Percentiles rank a stretch among this genome's conserved stretches.
Evolutionary conservation across 352 stramenopile genomes (phyloP).

Genomic region (Pythium phragmiticola): DNA sequence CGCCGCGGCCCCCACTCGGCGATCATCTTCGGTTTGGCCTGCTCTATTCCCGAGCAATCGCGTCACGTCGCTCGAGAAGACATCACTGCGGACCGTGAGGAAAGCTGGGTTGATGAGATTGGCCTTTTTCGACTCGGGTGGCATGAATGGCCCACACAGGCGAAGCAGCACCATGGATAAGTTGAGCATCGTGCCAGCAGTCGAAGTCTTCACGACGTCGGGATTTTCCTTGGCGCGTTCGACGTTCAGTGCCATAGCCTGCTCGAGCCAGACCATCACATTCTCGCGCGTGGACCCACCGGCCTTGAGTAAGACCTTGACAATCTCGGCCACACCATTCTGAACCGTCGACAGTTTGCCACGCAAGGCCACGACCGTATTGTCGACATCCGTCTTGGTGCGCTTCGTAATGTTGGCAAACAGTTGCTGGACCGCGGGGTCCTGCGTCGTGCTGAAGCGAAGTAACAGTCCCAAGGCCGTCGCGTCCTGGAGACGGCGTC

Average conservation of each 20-base stretch:
- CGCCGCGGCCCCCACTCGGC: constrained; percentile 12
- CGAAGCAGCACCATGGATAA: constrained; percentile 72
- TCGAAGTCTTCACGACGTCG: constrained; percentile 57
- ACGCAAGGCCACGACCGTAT: constrained; percentile 61
- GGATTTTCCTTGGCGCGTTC: constrained; percentile 82
- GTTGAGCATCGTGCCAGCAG: constrained; percentile 80
- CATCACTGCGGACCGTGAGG: constrained; percentile 40
- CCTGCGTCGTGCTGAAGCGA: constrained; percentile 69
- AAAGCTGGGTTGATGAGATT: constrained; percentile 70
- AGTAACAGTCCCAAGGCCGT: constrained; percentile 76
- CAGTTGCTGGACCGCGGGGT: constrained; percentile 76
- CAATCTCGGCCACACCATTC: constrained; percentile 52
- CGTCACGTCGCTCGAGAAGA: constrained; percentile 72
- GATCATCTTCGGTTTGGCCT: constrained; percentile 28
- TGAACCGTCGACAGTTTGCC: constrained; percentile 72
- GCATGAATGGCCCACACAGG: constrained; percentile 79
- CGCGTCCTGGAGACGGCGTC: constrained; percentile 70
- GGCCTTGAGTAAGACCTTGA: constrained; percentile 71
- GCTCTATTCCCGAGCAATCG: constrained; percentile 43
- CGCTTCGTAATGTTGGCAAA: constrained; percentile 85
- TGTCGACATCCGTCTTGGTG: constrained; percentile 76
- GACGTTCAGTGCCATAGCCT: constrained; percentile 68
- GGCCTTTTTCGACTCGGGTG: constrained; percentile 72
- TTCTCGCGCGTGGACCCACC: constrained; percentile 53
- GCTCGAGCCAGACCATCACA: constrained; percentile 73